These are phyloP conservation scores for Stevia rebaudiana DNA, from an alignment of 140 eudicot species.

Conservation along the genomic window DNA sequence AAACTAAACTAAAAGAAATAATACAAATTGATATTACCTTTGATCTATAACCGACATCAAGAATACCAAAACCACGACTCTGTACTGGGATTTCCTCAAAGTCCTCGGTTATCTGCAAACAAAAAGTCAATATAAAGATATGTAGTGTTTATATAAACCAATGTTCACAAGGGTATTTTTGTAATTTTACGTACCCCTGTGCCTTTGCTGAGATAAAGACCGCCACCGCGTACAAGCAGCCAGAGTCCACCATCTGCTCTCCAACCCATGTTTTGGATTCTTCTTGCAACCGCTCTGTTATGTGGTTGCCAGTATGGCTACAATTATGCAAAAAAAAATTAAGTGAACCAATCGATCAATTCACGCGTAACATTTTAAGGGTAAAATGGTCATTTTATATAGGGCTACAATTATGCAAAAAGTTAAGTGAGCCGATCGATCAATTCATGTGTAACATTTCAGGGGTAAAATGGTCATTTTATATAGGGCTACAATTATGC, in stretches of 20 bases:
- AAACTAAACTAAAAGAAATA: background rate
- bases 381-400: background rate
- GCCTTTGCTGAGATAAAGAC: conserved; percentile 96
- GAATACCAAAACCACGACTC: conserved; percentile 99
- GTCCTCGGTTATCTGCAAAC: conserved; percentile 80
- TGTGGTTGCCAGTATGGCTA: conserved; percentile 99
- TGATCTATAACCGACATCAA: conserved; percentile 94
- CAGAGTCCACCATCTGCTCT: conserved; percentile 99
- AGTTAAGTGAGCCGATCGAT: background rate
- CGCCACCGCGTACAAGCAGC: conserved; percentile 99
- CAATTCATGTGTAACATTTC: background rate
- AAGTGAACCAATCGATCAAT: background rate
- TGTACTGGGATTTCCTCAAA: conserved; percentile 92
- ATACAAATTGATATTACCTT: conserved; percentile 38
- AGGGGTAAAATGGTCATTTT: background rate
- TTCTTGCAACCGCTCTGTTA: conserved; percentile 83
- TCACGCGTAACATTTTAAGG: background rate
- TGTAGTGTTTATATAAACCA: background rate
- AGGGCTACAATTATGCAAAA: too few species aligned
- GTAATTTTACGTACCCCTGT: conserved; percentile 62
- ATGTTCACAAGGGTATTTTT: background rate
- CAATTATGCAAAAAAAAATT: conserved; percentile 8
- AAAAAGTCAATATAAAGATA: background rate
- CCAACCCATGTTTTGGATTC: conserved; percentile 99
- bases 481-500: conserved; percentile 53